Conservation (phyloP, 2,329 filamentous ascomycete species). For the Curvularia lunata region DNA sequence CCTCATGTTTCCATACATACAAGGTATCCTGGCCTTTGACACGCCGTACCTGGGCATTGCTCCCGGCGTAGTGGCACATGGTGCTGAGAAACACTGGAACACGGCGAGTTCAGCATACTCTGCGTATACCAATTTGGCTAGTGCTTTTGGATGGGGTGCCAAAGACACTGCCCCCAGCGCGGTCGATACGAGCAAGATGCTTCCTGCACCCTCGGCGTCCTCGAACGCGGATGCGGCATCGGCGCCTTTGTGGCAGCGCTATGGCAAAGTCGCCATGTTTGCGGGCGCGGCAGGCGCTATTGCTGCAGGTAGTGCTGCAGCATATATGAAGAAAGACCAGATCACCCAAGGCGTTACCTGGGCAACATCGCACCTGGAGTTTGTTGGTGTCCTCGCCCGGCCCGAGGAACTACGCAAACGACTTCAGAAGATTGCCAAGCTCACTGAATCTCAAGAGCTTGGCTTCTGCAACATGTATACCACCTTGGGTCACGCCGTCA, state of each 20-base stretch:
- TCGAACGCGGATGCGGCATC: constrained; percentile 54
- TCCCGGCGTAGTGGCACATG: constrained; percentile 82
- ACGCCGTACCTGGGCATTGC: constrained; percentile 88
- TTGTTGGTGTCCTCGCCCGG: constrained; percentile 87
- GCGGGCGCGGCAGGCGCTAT: constrained; percentile 82
- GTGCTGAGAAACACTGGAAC: constrained; percentile 85
- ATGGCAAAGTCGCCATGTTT: constrained; percentile 84
- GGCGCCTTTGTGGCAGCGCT: constrained; percentile 70
- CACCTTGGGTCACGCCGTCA: constrained; percentile 73
- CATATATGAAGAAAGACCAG: constrained; percentile 84
- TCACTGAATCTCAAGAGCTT: constrained; percentile 70
- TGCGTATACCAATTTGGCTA: constrained; percentile 68
- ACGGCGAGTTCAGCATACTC: constrained; percentile 73
- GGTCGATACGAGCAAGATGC: constrained; percentile 45
- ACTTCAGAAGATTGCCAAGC: constrained; percentile 69
- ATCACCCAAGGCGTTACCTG: constrained; percentile 78
- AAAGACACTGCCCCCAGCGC: constrained; percentile 28
- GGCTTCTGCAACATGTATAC: constrained; percentile 90
- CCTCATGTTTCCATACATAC: constrained; percentile 92
- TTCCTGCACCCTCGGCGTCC: constrained; percentile 47
- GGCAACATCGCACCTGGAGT: constrained; percentile 90
- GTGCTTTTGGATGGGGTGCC: constrained; percentile 66
- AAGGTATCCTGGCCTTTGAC: constrained; percentile 90
- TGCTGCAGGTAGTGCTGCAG: constrained; percentile 80
- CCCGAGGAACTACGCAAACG: constrained; percentile 80